Evolutionary conservation across 2,329 filamentous ascomycete genomes (phyloP).

Genomic region (Simplicillium sp.): DNA sequence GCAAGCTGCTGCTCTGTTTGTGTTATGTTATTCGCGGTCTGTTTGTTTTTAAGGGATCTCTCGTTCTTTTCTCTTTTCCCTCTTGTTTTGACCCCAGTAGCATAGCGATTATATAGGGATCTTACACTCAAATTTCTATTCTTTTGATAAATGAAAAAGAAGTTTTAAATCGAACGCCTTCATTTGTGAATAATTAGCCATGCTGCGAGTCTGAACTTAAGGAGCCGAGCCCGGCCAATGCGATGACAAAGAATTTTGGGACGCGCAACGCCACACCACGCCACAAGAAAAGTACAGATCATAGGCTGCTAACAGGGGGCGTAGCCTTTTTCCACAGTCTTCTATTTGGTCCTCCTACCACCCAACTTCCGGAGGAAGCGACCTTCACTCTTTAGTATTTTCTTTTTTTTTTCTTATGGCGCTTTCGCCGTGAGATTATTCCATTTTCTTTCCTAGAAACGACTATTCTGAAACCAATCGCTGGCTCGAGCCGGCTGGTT

Average conservation of each 20-base stretch:
- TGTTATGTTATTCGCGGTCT: neutral
- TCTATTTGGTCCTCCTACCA: conserved; percentile 1
- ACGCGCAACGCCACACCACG: neutral
- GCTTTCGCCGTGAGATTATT: neutral
- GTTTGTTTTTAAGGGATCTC: neutral
- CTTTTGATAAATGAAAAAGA: too few species aligned
- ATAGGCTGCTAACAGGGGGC: conserved; percentile 1
- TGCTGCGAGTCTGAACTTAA: too few species aligned
- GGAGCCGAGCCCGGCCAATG: too few species aligned
- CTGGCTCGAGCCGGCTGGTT: too few species aligned
- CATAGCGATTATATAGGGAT: too few species aligned
- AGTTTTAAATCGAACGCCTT: too few species aligned
- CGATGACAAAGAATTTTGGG: neutral
- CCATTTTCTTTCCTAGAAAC: too few species aligned
- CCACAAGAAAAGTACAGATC: conserved; percentile 7
- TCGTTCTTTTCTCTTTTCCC: too few species aligned
- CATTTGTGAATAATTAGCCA: too few species aligned
- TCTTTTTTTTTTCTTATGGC: conserved; percentile 1
- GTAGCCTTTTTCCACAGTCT: conserved; percentile 4
- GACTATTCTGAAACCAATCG: too few species aligned
- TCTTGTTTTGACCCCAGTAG: too few species aligned
- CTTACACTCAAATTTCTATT: too few species aligned
- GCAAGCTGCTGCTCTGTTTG: neutral
- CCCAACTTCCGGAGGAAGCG: conserved; percentile 2
- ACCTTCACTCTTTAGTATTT: neutral